Evolutionary conservation across 495 filamentous ascomycete species (phyloP), one percentile per base, ranked within the genome.

Genomic region (Aspergillus sparsus): DNA sequence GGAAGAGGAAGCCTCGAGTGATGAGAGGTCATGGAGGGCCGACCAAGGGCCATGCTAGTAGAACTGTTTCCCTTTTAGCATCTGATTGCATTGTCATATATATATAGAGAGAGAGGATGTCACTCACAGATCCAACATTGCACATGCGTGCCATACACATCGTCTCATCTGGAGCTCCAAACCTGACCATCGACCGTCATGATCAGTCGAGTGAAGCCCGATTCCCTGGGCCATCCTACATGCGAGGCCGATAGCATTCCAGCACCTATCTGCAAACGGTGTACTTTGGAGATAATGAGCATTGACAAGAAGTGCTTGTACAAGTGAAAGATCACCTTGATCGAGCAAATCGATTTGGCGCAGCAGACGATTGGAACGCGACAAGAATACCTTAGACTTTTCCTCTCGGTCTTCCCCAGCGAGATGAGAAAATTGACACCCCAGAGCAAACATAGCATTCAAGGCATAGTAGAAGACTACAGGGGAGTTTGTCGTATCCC

Each of bases 191-290:
- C 42, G 12, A 11, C 15, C 11, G 36, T 57, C 55, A 7, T 66
- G 62, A 6, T 62, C 63, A 0, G 66, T 54, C 41, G 76, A 69
- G 49, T 82, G 76, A 42, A 82, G 54, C 5, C 79, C 79, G 0
- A 82, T 66, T 2, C 79, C 77, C 57, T 78, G 76, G 5, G 71
- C 79, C n/a, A 78, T 64, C 10, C 79, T 67, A 49, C 74, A 78
- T 0, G 79, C 79, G 7, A 82, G 54, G 0, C 79, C 79, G 31
- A 81, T 71, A 2, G 70, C 55, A 62, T 76, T 80, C 79, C 79
- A 82, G 56, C 79, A 81, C 12, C 72, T 61, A 35, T 65, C 71
- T 1, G 79, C 71, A 56, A 77, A 78, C 2, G 69, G 68, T 0
- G 77, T 80, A 41, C 77, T 76, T 52, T 80, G 78, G 1, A 82